These are phyloP conservation scores for Wickerhamomyces ciferrii DNA, from an alignment of 805 yeast genomes.

Conservation along the genomic window DNA sequence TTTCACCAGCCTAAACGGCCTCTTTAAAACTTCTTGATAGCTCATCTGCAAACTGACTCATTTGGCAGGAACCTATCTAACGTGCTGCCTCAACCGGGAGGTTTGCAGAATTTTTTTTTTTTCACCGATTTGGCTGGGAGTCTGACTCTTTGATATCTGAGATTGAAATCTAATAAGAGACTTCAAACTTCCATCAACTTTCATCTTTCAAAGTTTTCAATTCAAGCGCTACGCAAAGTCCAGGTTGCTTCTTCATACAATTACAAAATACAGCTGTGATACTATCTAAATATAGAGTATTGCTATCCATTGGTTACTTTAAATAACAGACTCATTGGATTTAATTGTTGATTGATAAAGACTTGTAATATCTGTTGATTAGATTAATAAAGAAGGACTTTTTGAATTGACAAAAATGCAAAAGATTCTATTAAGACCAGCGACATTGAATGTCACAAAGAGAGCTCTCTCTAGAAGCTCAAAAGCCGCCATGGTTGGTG, in stretches of 20 bases:
- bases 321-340: too few species aligned
- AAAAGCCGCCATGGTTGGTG: conserved; percentile 8
- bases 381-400: background rate
- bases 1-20: background rate
- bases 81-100: background rate
- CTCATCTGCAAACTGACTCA: background rate
- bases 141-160: background rate
- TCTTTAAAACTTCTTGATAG: too few species aligned
- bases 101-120: background rate
- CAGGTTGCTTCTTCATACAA: too few species aligned
- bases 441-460: conserved; percentile 19
- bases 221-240: too few species aligned
- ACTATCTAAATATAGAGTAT: too few species aligned
- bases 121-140: background rate
- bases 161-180: background rate
- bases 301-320: too few species aligned
- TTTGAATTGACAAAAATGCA: background rate
- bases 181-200: background rate
- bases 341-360: too few species aligned
- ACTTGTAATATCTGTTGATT: too few species aligned
- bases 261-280: too few species aligned
- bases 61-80: background rate
- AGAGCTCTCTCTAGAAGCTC: conserved; percentile 9
- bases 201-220: too few species aligned
- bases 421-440: conserved; percentile 22